These are phyloP conservation scores for Morella rubra DNA, from an alignment of 306 rosid species.

Conservation along the genomic window DNA sequence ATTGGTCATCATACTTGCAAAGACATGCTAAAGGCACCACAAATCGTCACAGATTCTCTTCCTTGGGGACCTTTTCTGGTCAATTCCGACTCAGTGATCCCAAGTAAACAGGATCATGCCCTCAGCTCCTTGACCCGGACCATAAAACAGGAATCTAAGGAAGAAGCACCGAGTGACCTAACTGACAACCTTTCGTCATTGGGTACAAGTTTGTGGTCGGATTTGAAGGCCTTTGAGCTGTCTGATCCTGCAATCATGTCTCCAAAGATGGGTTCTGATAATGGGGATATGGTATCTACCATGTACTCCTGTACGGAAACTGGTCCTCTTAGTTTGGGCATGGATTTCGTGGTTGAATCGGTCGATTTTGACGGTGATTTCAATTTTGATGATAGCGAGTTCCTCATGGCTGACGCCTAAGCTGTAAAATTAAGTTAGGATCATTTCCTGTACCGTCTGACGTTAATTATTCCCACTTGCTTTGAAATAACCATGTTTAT, in stretches of 20 bases:
- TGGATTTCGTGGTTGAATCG: constrained; percentile 34
- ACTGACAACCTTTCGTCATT: constrained; percentile 28
- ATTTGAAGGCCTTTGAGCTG: constrained; percentile 47
- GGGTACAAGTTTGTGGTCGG: constrained; percentile 49
- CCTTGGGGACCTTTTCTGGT: constrained; percentile 24
- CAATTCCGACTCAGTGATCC: constrained; percentile 22
- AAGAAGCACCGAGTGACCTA: constrained; percentile 34
- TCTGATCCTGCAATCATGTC: constrained; percentile 26
- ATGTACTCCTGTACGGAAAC: constrained; percentile 36
- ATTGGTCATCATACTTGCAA: constrained; percentile 77
- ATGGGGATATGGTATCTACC: constrained; percentile 23
- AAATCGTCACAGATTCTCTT: constrained; percentile 36
- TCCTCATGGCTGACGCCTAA: neutral
- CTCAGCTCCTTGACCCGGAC: neutral
- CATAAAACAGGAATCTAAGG: constrained; percentile 38
- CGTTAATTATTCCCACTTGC: neutral
- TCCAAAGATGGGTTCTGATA: constrained; percentile 17
- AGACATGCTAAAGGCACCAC: constrained; percentile 37
- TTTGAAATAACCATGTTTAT: neutral
- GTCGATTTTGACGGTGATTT: constrained; percentile 30
- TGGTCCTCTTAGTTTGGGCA: constrained; percentile 18
- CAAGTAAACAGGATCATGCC: constrained; percentile 3
- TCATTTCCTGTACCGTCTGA: neutral
- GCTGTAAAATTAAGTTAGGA: neutral
- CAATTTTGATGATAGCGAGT: constrained; percentile 31